Conservation (phyloP, 1,284 basidiomycete genomes). For the Malassezia sp. region DNA sequence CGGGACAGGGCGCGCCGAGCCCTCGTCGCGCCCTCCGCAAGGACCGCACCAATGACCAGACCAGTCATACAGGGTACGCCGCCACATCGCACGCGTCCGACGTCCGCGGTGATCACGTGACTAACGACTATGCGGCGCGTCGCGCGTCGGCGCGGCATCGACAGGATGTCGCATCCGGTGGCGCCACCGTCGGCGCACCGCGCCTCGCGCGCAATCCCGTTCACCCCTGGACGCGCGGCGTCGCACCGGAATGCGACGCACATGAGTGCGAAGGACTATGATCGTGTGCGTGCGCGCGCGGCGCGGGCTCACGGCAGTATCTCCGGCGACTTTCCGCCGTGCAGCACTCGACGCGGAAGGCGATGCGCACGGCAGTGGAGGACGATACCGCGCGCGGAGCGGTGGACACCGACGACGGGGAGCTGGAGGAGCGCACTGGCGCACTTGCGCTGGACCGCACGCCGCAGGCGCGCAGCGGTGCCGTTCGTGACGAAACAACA, state of each 20-base stretch:
- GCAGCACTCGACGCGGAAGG: conserved; percentile 13
- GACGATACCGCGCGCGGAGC: not conserved
- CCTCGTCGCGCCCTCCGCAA: too few species aligned
- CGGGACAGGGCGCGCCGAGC: too few species aligned
- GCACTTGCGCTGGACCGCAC: not conserved
- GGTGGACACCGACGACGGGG: not conserved
- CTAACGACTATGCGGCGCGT: not conserved
- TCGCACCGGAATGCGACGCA: not conserved
- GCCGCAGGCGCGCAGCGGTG: too few species aligned
- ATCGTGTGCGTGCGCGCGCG: conserved; percentile 7
- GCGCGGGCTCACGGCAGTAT: not conserved
- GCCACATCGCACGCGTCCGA: not conserved
- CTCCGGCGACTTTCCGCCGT: conserved; percentile 15
- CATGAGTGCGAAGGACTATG: conserved; percentile 13
- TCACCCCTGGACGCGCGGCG: conserved; percentile 12
- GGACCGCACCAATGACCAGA: not conserved
- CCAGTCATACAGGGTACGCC: not conserved
- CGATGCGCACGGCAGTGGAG: conserved; percentile 5
- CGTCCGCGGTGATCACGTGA: not conserved
- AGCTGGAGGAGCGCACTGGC: not conserved
- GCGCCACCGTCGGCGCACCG: conserved; percentile 15
- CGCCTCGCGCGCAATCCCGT: conserved; percentile 15
- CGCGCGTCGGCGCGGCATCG: not conserved
- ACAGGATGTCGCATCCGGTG: conserved; percentile 1
- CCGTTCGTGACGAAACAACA: too few species aligned